Conservation (phyloP, 495 filamentous ascomycete genomes). For the Podospora comata region DNA sequence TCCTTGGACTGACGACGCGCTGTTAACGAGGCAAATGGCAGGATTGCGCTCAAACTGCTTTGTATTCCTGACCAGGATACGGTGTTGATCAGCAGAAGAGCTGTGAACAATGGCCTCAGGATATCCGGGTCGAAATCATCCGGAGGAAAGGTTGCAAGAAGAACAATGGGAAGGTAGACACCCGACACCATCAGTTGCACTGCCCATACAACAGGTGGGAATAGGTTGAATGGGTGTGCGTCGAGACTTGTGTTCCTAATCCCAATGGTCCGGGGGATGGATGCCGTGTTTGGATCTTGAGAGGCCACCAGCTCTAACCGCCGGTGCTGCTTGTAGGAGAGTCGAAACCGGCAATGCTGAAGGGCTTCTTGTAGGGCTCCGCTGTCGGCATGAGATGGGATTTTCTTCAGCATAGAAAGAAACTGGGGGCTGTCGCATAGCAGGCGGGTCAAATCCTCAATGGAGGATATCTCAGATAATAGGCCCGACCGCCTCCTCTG, state of each 20-base stretch:
- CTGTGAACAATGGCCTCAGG: neutral
- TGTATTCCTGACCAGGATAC: neutral
- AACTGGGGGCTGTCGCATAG: neutral
- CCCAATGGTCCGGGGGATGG: neutral
- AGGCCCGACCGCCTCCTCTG: neutral
- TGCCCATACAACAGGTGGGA: neutral
- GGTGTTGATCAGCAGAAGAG: neutral
- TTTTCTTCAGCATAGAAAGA: neutral
- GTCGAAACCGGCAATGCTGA: neutral
- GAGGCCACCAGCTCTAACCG: neutral
- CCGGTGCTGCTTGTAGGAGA: neutral
- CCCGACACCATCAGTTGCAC: neutral
- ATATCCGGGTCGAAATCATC: neutral
- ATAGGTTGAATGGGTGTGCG: neutral
- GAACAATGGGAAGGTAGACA: neutral
- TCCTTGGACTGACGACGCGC: neutral
- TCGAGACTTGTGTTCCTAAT: neutral
- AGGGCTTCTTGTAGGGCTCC: neutral
- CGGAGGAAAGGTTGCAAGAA: neutral
- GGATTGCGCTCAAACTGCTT: neutral
- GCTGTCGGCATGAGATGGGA: neutral
- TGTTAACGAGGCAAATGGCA: neutral
- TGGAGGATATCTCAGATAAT: neutral
- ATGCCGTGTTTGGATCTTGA: neutral
- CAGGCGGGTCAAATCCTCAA: neutral